Conservation (phyloP, 352 stramenopile genomes). For the Plasmopara viticola region DNA sequence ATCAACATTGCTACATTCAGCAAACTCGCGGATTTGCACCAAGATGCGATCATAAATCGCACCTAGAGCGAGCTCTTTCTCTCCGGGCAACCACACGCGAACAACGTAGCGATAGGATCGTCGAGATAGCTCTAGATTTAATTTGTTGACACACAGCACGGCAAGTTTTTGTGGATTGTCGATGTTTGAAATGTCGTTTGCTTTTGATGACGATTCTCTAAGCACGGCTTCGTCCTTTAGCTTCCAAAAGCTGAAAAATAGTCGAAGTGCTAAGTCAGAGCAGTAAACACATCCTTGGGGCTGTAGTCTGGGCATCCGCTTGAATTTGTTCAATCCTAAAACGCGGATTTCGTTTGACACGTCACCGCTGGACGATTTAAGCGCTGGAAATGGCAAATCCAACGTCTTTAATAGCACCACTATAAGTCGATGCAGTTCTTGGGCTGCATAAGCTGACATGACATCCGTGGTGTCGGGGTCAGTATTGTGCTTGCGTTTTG, state of each 20-base stretch:
- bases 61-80: slow-evolving; percentile 14
- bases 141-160: slow-evolving; percentile 21
- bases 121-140: slow-evolving; percentile 19
- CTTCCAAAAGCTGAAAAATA: slow-evolving; percentile 23
- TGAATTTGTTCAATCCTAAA: slow-evolving; percentile 19
- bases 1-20: slow-evolving; percentile 8
- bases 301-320: slow-evolving; percentile 19
- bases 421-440: slow-evolving; percentile 15
- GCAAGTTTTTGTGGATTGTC: slow-evolving; percentile 24
- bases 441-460: slow-evolving; percentile 8
- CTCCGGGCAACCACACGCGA: slow-evolving; percentile 22
- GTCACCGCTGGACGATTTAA: slow-evolving; percentile 1
- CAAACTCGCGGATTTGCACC: slow-evolving; percentile 39
- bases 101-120: slow-evolving; percentile 23
- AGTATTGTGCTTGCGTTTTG: slow-evolving; percentile 20
- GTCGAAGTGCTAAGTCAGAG: slow-evolving; percentile 23
- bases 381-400: slow-evolving; percentile 9
- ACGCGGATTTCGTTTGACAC: slow-evolving; percentile 8
- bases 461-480: not conserved
- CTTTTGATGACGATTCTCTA: slow-evolving; percentile 9
- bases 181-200: slow-evolving; percentile 15
- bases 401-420: slow-evolving; percentile 6
- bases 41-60: slow-evolving; percentile 36
- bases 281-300: slow-evolving; percentile 24
- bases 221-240: slow-evolving; percentile 8